These are phyloP conservation scores for Pyrenopolyporus hunteri DNA, from an alignment of 495 filamentous ascomycete genomes.

Conservation along the genomic window DNA sequence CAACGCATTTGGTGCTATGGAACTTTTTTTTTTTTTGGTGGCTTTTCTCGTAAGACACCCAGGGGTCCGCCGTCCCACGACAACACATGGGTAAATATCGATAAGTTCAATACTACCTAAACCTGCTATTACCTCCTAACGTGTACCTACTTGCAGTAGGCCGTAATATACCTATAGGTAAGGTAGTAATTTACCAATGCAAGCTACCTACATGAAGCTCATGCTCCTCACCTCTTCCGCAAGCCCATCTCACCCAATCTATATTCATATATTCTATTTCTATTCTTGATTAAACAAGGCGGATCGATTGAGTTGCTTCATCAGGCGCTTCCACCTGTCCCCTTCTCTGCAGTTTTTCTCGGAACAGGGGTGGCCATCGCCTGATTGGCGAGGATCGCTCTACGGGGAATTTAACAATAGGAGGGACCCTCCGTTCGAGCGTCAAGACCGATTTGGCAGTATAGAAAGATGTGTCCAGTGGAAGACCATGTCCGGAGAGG, in stretches of 20 bases:
- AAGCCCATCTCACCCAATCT: slow-evolving; percentile 19
- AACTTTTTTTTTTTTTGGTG: too few species aligned
- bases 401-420: slow-evolving; percentile 24
- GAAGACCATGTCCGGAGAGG: slow-evolving; percentile 26
- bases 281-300: slow-evolving; percentile 22
- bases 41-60: not conserved
- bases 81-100: not conserved
- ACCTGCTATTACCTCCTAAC: too few species aligned
- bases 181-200: too few species aligned
- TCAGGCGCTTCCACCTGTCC: slow-evolving; percentile 33
- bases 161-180: too few species aligned
- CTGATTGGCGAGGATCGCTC: slow-evolving; percentile 30
- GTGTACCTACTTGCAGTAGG: too few species aligned
- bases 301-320: slow-evolving; percentile 33
- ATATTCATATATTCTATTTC: slow-evolving; percentile 30
- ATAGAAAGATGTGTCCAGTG: slow-evolving; percentile 32
- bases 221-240: not conserved
- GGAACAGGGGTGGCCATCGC: slow-evolving; percentile 22
- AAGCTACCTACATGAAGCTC: too few species aligned
- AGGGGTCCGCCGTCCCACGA: not conserved
- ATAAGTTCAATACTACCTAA: too few species aligned
- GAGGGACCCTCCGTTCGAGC: slow-evolving; percentile 7
- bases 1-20: too few species aligned
- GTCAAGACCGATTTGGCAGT: slow-evolving; percentile 17
- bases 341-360: slow-evolving; percentile 19